Percentiles rank a stretch among this genome's conserved stretches.
Conservation (phyloP, 2,329 filamentous ascomycete species). For the Pseudogymnoascus sp. region DNA sequence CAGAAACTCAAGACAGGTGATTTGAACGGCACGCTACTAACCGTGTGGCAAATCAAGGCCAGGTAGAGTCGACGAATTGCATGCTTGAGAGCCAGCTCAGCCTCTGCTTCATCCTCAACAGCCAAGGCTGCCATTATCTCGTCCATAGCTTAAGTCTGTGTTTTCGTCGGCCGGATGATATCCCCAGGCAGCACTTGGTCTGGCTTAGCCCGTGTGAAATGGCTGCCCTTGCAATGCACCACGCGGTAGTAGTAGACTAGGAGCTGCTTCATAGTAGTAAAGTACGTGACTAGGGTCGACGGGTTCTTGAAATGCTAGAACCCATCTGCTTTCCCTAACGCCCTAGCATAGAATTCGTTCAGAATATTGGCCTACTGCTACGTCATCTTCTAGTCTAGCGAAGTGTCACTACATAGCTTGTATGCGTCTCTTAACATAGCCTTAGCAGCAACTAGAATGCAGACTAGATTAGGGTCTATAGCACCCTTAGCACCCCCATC, state of each 20-base stretch:
- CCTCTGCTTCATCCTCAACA: constrained; percentile 9
- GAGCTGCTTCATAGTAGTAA: constrained; percentile 14
- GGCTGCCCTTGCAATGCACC: constrained; percentile 5
- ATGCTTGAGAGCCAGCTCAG: constrained; percentile 12
- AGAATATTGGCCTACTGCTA: constrained; percentile 14
- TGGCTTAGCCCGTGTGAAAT: constrained; percentile 8
- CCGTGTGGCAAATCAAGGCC: constrained; percentile 12
- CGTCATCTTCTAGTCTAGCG: constrained; percentile 12
- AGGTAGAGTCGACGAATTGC: constrained; percentile 12
- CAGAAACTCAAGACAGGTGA: constrained; percentile 14
- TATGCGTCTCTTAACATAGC: constrained; percentile 12
- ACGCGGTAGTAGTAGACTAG: constrained; percentile 14
- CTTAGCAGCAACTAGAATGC: constrained; percentile 11
- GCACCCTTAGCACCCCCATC: constrained; percentile 5
- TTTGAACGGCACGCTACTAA: constrained; percentile 12
- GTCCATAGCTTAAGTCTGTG: constrained; percentile 10
- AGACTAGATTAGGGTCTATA: constrained; percentile 10
- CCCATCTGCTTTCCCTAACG: neutral
- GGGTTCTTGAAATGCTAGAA: constrained; percentile 14
- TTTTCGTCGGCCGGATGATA: neutral
- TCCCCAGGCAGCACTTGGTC: neutral
- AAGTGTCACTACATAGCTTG: constrained; percentile 13
- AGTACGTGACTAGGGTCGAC: constrained; percentile 13
- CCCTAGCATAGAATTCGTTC: constrained; percentile 13
- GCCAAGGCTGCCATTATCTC: constrained; percentile 10